Percentiles rank a stretch among this genome's conserved stretches.
These are phyloP conservation scores for Ogataea naganishii DNA, from an alignment of 805 yeast genomes.

Conservation along the genomic window DNA sequence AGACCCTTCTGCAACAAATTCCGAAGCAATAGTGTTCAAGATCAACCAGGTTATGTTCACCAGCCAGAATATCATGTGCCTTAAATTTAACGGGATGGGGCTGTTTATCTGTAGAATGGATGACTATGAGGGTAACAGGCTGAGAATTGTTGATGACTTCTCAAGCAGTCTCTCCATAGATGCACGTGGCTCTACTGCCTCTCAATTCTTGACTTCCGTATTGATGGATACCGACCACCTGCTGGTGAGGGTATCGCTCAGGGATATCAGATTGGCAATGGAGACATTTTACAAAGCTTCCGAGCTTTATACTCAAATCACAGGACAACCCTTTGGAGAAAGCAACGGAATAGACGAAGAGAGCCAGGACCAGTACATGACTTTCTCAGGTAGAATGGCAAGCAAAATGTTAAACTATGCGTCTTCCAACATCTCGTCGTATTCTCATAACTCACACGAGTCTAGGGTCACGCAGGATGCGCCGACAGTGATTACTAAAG, in stretches of 20 bases:
- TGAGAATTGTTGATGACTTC: slow-evolving; percentile 84
- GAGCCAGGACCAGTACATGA: slow-evolving; percentile 19
- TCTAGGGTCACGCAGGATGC: slow-evolving; percentile 9
- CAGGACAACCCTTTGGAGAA: slow-evolving; percentile 10
- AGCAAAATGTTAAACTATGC: slow-evolving; percentile 55
- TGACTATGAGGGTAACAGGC: slow-evolving; percentile 45
- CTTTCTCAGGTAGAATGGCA: slow-evolving; percentile 57
- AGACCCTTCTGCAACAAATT: slow-evolving; percentile 55
- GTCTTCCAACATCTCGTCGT: slow-evolving; percentile 51
- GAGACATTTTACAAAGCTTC: slow-evolving; percentile 67
- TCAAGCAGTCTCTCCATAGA: slow-evolving; percentile 71
- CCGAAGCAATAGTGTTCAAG: slow-evolving; percentile 88
- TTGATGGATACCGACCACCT: slow-evolving; percentile 73
- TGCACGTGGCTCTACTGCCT: slow-evolving; percentile 52
- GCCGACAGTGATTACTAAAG: slow-evolving; percentile 41
- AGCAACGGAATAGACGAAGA: slow-evolving; percentile 6
- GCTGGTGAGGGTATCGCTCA: slow-evolving; percentile 68
- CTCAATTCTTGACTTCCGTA: slow-evolving; percentile 51
- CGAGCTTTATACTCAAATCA: slow-evolving; percentile 29
- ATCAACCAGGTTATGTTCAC: slow-evolving; percentile 70
- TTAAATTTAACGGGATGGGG: slow-evolving; percentile 73
- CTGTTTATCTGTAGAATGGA: slow-evolving; percentile 80
- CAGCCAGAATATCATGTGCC: slow-evolving; percentile 54
- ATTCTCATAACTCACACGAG: slow-evolving; percentile 26
- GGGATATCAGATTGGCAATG: slow-evolving; percentile 80